Conservation (phyloP, 371 early-diverging fungal genomes). For the Mortierella sp. region DNA sequence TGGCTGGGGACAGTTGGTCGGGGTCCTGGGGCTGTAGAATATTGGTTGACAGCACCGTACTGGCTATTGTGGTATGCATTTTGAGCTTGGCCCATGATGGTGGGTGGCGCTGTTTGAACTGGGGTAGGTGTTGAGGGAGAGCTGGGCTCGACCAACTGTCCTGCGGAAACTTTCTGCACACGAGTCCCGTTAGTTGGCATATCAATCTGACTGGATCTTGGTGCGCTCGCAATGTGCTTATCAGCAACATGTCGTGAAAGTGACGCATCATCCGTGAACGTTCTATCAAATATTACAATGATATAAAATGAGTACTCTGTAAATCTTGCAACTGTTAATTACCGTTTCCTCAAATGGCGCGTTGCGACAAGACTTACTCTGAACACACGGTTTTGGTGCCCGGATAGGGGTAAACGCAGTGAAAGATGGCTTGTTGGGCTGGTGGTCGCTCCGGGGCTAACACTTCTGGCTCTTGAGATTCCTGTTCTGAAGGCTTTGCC, state of each 20-base stretch:
- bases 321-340: not conserved
- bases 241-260: conserved; percentile 30
- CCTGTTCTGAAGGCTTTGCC: not conserved
- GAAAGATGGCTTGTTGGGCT: not conserved
- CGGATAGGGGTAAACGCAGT: conserved; percentile 35
- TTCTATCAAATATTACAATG: conserved; percentile 3
- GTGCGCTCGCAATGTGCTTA: conserved; percentile 18
- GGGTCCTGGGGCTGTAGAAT: conserved; percentile 13
- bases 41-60: conserved; percentile 22
- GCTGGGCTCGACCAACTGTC: conserved; percentile 12
- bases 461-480: not conserved
- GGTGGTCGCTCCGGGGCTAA: not conserved
- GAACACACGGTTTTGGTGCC: conserved; percentile 22
- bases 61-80: conserved; percentile 11
- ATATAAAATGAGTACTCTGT: not conserved
- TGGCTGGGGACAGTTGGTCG: conserved; percentile 29
- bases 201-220: conserved; percentile 3
- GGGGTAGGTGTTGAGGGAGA: conserved; percentile 18
- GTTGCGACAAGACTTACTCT: conserved; percentile 13
- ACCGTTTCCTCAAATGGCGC: not conserved
- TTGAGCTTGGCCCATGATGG: conserved; percentile 1
- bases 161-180: not conserved
- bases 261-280: conserved; percentile 18
- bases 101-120: conserved; percentile 5
- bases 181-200: not conserved